Base-by-base conservation (phyloP, 805 yeast genomes). In the Starmerella potacharoeniae region DNA sequence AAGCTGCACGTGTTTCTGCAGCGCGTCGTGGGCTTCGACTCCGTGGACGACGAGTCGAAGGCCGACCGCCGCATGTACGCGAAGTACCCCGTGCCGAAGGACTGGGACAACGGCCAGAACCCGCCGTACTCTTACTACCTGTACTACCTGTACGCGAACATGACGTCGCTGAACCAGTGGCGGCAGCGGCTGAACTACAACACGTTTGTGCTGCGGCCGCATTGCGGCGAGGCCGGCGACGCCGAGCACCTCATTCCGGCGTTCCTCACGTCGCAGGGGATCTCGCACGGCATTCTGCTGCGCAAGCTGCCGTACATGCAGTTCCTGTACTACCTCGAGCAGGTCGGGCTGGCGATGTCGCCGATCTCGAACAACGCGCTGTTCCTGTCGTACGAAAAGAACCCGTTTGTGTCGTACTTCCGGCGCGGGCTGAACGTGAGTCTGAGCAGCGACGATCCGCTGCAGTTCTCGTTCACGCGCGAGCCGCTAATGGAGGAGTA, bases 171-270 rank as follows among this genome's bases (percentile, higher is more conserved):
- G 68, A 93, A 93, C 66, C 81, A 83, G 60, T 84, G 91, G 81
- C 80, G 99, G 71, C 72, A 75, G 36, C 76, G 73, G 55, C 77
- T 90, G 55, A 84, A 86, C 0, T 85, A 80, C 70, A 90, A 86
- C 68, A 90, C 97, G 0, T 83, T 93, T 70, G 95, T 88, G n/a
- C 73, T 93, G 64, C 79, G 98, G 65, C 99, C 99, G 4, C 99
- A 93, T 69, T 87, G 96, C 63, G 99, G 99, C 60, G 99, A 93
- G 71, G 99, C 98, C n/a, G 99, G 99, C 57, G 98, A 93, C 66
- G 97, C 97, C 1, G 97, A 93, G 66, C 98, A 93, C 73, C 75
- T 95, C 66, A 86, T 90, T 46, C 78, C 90, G 51, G 90, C 98
- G 1, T 93, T 85, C 65, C 71, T 93, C 64, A 80, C 93, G 1